A percentile compares a stretch with the other conserved stretches of the same genome.
Evolutionary conservation across 148 eudicot species (phyloP).

Genomic region (Limonium bicolor): DNA sequence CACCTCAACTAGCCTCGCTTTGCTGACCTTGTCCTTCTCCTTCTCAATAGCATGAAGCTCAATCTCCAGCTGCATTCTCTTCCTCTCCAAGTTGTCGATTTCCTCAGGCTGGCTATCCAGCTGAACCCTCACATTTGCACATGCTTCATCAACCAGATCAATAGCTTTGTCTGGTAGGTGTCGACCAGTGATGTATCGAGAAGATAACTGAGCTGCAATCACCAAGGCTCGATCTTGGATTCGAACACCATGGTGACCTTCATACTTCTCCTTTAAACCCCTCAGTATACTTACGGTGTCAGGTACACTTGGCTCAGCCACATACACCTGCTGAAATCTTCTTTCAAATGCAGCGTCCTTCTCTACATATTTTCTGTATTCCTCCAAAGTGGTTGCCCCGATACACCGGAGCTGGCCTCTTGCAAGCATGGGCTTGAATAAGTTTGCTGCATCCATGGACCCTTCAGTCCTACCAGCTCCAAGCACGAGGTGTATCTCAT

Average conservation of each 20-base stretch:
- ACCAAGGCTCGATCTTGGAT: conserved; percentile 77
- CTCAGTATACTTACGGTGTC: conserved; percentile 11
- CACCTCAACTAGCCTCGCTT: conserved; percentile 70
- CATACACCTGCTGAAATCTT: conserved; percentile 16
- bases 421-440: conserved; percentile 40
- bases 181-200: conserved; percentile 74
- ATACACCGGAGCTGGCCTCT: conserved; percentile 18
- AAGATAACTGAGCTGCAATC: conserved; percentile 58
- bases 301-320: conserved; percentile 13
- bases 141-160: conserved; percentile 82
- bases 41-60: conserved; percentile 91
- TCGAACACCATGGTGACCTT: conserved; percentile 25
- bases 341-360: conserved; percentile 19
- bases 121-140: conserved; percentile 85
- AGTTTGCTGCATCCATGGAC: conserved; percentile 88
- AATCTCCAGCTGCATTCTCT: conserved; percentile 69
- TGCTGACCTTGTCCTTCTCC: conserved; percentile 86
- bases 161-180: conserved; percentile 86
- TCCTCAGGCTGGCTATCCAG: conserved; percentile 95
- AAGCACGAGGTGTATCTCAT: conserved; percentile 69
- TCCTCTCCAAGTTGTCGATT: conserved; percentile 84
- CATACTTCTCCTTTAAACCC: conserved; percentile 6
- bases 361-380: conserved; percentile 17
- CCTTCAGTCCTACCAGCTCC: conserved; percentile 92
- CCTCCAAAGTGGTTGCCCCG: conserved; percentile 17